Conservation (phyloP, 1,139 yeast species). For the Yamadazyma songkhlaensis region DNA sequence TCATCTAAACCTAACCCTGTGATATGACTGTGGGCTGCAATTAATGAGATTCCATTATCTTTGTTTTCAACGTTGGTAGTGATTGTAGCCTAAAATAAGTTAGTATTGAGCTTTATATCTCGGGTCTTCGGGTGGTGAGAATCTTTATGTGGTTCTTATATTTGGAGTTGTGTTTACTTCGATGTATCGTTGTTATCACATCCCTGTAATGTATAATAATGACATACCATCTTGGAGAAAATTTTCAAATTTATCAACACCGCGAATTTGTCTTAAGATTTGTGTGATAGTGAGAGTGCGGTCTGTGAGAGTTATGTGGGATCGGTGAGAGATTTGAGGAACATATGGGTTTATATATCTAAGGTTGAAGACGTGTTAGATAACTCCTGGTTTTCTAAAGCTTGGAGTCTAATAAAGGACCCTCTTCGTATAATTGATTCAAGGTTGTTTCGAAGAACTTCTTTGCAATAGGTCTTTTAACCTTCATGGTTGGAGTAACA, state of each 20-base stretch:
- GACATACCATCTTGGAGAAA: slow-evolving; percentile 8
- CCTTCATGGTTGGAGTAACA: slow-evolving; percentile 74
- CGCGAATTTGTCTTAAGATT: slow-evolving; percentile 1
- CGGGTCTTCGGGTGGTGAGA: neutral
- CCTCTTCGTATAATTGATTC: slow-evolving; percentile 60
- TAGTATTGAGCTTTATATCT: slow-evolving; percentile 8
- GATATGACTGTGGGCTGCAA: slow-evolving; percentile 97
- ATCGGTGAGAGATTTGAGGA: neutral
- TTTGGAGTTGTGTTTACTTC: neutral
- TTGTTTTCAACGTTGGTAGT: slow-evolving; percentile 38
- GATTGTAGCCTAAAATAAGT: slow-evolving; percentile 23
- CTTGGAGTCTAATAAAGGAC: slow-evolving; percentile 23
- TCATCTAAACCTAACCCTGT: slow-evolving; percentile 94
- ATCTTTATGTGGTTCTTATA: too few relatives aligned
- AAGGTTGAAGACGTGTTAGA: too few relatives aligned
- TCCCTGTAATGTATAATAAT: too few relatives aligned
- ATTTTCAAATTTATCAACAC: slow-evolving; percentile 4
- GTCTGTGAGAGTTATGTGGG: too few relatives aligned
- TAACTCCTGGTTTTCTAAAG: too few relatives aligned
- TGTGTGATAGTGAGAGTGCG: too few relatives aligned
- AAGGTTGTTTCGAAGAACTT: slow-evolving; percentile 49
- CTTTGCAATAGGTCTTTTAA: slow-evolving; percentile 60
- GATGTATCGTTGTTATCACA: neutral
- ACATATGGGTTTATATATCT: neutral
- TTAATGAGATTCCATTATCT: slow-evolving; percentile 62